A percentile compares a stretch with the other conserved stretches of the same genome.
Evolutionary conservation across 805 yeast species (phyloP).

Genomic region (Tetrapisispora arboricola): DNA sequence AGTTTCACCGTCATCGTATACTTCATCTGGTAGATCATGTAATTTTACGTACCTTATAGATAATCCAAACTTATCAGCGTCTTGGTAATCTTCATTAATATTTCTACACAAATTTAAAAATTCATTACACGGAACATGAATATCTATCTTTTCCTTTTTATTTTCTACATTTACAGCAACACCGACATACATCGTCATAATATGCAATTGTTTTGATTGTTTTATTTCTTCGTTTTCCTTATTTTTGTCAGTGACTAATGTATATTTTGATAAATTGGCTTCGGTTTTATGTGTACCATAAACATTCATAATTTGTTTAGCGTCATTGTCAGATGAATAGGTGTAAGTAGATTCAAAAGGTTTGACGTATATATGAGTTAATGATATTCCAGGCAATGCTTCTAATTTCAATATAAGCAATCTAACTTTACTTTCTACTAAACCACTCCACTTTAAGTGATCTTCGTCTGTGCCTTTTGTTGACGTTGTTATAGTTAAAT

Average conservation of each 20-base stretch:
- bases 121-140: slow-evolving; percentile 83
- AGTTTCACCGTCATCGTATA: slow-evolving; percentile 66
- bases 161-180: slow-evolving; percentile 42
- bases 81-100: slow-evolving; percentile 58
- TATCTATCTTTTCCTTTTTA: slow-evolving; percentile 58
- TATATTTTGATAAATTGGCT: slow-evolving; percentile 19
- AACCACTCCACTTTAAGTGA: slow-evolving; percentile 83
- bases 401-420: slow-evolving; percentile 78
- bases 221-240: slow-evolving; percentile 25
- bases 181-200: slow-evolving; percentile 77
- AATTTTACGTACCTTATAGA: slow-evolving; percentile 64
- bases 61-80: slow-evolving; percentile 41
- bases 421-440: slow-evolving; percentile 83
- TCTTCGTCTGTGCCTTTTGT: slow-evolving; percentile 69
- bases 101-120: slow-evolving; percentile 71
- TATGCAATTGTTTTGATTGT: slow-evolving; percentile 35
- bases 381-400: slow-evolving; percentile 54
- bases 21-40: slow-evolving; percentile 76
- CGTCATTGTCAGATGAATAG: slow-evolving; percentile 44
- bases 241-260: slow-evolving; percentile 30
- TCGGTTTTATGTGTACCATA: slow-evolving; percentile 57
- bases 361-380: slow-evolving; percentile 88
- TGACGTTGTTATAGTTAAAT: slow-evolving; percentile 69
- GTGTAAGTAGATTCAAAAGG: slow-evolving; percentile 50
- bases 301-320: slow-evolving; percentile 44